Evolutionary conservation across 768 basidiomycete genomes (phyloP), one percentile per base, ranked within the genome.

Genomic region (Boletus vinaceobasis): DNA sequence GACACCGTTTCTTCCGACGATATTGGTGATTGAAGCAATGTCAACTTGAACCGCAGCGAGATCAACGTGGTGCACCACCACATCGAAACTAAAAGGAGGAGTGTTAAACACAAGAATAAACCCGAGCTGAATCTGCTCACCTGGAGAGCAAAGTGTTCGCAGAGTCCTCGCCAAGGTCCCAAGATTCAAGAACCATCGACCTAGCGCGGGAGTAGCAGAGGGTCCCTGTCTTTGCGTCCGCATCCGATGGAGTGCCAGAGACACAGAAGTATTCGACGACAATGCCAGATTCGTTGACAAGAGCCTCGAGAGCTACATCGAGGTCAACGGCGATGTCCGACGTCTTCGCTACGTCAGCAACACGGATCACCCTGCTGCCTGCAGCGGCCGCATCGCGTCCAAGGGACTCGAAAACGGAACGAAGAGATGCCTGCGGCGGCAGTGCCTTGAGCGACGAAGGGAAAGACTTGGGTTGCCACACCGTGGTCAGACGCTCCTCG

Each of bases 391-490:
- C 60, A 33, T 60, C 56, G 6, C 48, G 50, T 8, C 39, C 56
- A 6, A 69, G 53, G 5, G 48, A 36, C 4, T 64, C 60, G 32
- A 69, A 65, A 31, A 60, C 42, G 3, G 63, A 53, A 29, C 37
- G 35, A 37, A 65, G 39, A 17, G 59, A 50, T 23, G 62, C 7
- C 26, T 52, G 51, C 1, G 45, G 15, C 7, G 48, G 43, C 1
- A 53, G 17, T 4, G 59, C 50, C 6, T 38, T 1, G 14, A 69
- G 58, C 5, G 60, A 50, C 21, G 62, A 42, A 36, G 66, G 65
- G 58, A 71, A 65, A 1, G 62, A 53, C 46, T 70, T 65, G 11
- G 64, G 60, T 53, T 73, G 71, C 71, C 71, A 72, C 1, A 50
- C 48, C 9, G 64, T 71, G 1, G 71, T 65, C 48, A 73, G 49